Evolutionary conservation across 192 early-diverging fungal species (phyloP), one percentile per base, ranked within the genome.

Genomic region (Entomortierella chlamydospora): DNA sequence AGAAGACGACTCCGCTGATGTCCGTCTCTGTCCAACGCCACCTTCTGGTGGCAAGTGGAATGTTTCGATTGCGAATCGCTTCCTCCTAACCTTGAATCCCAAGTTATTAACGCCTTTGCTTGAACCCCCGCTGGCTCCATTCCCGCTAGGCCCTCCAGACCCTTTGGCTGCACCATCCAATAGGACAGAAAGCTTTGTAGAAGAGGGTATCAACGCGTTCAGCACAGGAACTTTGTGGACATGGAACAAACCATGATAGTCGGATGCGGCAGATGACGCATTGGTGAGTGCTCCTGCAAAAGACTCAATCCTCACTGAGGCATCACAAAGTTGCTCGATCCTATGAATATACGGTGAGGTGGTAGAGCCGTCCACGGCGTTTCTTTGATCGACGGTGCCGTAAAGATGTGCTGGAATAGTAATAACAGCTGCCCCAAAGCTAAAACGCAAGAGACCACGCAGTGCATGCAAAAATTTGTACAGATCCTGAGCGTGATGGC

Each of bases 21-120:
- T 84, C 22, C 91, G 81, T 47, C 92, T 79, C 55, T 93, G 88
- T 20, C 84, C 86, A 0, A 93, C 93, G 34, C 95, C 95, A 45
- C 91, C 92, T 69, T 99, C 97, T 9, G 96, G 95, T n/a, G 97
- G 97, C 55, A 99, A 83, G 72, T 94, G 91, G 72, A 97, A 96
- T 0, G 95, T 92, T 66, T 98, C 96, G 29, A 99, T 93, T 10
- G 88, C 84, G 83, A 99, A 99, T 66, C 93, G 85, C 77, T 97
- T 98, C 61, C 97, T 82, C 37, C 96, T 72, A 28, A 93, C 88
- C 59, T 93, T 94, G 84, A 99, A 99, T 26, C 91, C 96, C 34
- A 98, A 72, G 68, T 93, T 90, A 56, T 93, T 93, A 49, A 82
- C 80, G 3, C 86, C 83, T 37, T 70, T 78, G 39, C 67, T 64